These are phyloP conservation scores for Coniferiporia sulphurascens DNA, from an alignment of 1,284 basidiomycete genomes.

Conservation along the genomic window DNA sequence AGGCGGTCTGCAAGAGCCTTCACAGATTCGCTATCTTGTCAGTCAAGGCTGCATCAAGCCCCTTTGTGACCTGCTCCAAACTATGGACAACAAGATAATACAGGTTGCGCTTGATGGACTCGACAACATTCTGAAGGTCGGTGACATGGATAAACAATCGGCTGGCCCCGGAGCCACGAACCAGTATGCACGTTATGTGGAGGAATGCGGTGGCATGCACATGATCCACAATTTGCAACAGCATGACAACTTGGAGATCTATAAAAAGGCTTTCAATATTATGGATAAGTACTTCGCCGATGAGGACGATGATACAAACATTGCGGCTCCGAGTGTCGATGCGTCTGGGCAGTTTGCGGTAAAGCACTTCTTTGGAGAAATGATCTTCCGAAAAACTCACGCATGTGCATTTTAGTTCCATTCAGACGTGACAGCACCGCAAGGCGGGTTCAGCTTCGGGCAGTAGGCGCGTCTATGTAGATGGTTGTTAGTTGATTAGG, in stretches of 20 bases:
- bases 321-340: constrained; percentile 80
- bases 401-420: constrained; percentile 54
- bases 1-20: constrained; percentile 93
- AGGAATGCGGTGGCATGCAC: constrained; percentile 98
- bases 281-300: constrained; percentile 96
- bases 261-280: constrained; percentile 99
- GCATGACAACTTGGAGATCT: constrained; percentile 98
- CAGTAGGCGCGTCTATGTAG: constrained; percentile 26
- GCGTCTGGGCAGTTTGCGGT: constrained; percentile 88
- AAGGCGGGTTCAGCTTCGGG: constrained; percentile 93
- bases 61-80: constrained; percentile 90
- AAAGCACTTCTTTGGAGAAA: constrained; percentile 31
- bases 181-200: constrained; percentile 91
- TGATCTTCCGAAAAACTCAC: constrained; percentile 14
- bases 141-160: constrained; percentile 91
- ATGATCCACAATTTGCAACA: constrained; percentile 99
- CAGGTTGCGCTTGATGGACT: constrained; percentile 96
- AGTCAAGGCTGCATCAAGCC: constrained; percentile 98
- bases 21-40: constrained; percentile 98
- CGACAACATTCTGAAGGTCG: constrained; percentile 98
- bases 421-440: constrained; percentile 76
- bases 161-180: constrained; percentile 83
- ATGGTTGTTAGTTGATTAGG: neutral
- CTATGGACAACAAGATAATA: constrained; percentile 99
- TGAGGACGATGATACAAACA: constrained; percentile 80